Percentiles rank a stretch among this genome's conserved stretches.
phyloP scores from a whole-genome alignment of 352 stramenopile species.

The Phytophthora megakarya region DNA sequence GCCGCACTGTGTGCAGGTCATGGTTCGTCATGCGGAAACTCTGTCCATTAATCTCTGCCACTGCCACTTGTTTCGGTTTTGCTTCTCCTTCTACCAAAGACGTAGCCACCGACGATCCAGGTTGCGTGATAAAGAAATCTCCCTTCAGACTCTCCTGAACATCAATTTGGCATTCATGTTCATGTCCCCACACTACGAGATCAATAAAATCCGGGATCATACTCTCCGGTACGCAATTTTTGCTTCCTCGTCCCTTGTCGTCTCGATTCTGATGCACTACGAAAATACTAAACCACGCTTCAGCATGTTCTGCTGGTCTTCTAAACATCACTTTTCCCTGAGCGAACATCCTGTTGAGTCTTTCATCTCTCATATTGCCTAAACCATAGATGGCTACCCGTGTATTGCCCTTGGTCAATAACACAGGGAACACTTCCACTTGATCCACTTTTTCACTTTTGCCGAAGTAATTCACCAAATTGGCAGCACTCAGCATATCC shows the following conservation, averaged over 20 bases:
- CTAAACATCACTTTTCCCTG: constrained; percentile 96
- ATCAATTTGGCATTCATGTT: constrained; percentile 98
- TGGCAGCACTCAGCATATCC: constrained; percentile 94
- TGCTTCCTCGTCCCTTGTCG: constrained; percentile 87
- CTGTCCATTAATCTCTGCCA: constrained; percentile 89
- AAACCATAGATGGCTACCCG: constrained; percentile 98
- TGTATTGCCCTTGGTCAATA: constrained; percentile 95
- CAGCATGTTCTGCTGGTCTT: constrained; percentile 70
- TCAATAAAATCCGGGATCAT: constrained; percentile 99
- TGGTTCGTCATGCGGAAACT: constrained; percentile 90
- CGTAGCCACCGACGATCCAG: constrained; percentile 96
- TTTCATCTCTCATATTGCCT: constrained; percentile 98
- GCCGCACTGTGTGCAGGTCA: constrained; percentile 90
- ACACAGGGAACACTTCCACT: constrained; percentile 95
- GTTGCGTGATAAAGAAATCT: constrained; percentile 97
- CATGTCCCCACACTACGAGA: constrained; percentile 97
- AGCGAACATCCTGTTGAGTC: constrained; percentile 97
- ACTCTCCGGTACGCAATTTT: constrained; percentile 97
- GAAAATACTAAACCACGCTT: constrained; percentile 98
- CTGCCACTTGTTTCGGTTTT: constrained; percentile 83
- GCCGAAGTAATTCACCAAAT: constrained; percentile 99
- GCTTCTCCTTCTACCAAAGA: constrained; percentile 91
- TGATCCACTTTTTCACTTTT: constrained; percentile 92
- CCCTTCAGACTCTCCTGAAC: constrained; percentile 93
- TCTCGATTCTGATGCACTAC: constrained; percentile 99